Base-by-base conservation (phyloP, 345 rosid genomes). In the Rubroshorea leprosula region DNA sequence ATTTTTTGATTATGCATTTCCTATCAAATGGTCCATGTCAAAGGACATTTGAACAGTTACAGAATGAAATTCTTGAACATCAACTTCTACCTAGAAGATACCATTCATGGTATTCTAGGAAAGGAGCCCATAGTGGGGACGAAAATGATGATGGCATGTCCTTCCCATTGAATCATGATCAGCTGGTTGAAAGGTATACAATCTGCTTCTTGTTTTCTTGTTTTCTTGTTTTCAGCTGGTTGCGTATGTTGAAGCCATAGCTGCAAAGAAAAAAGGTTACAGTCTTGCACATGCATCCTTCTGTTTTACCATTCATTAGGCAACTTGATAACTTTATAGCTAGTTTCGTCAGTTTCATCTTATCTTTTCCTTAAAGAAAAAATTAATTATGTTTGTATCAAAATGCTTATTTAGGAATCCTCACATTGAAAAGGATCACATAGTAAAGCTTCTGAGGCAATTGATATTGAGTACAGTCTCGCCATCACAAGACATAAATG, bases 81-180 rank as follows among this genome's bases (percentile, higher is more conserved):
- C 89, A 90, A 71, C 89, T 90, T 70, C 75, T 87, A 62, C 99
- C 99, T 18, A 76, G 96, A 80, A 87, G 97, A 74, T 94, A 82
- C 67, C 97, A 90, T 81, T 87, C 96, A 59, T 84, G 92, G 96
- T 90, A 87, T 79, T 85, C 99, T 9, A 82, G 99, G 76, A 76
- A 52, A 67, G 95, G 95, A 35, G 68, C 61, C 70, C 76, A 31
- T 54, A 82, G 78, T 49, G 79, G 84, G 43, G 81, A 84, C 63
- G 90, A 78, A 71, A 73, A 83, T 65, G 96, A 90, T 75, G 89
- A 82, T 73, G 93, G 93, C 66, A 35, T 56, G 52, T 90, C 97
- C 35, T 87, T 80, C 60, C 97, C 97, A 9, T 68, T 90, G 58
- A 80, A 74, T 63, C 85, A 87, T 65, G 58, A 70, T 58, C 76